Evolutionary conservation across 2,329 filamentous ascomycete species (phyloP).

Genomic region (Thelonectria discophora): DNA sequence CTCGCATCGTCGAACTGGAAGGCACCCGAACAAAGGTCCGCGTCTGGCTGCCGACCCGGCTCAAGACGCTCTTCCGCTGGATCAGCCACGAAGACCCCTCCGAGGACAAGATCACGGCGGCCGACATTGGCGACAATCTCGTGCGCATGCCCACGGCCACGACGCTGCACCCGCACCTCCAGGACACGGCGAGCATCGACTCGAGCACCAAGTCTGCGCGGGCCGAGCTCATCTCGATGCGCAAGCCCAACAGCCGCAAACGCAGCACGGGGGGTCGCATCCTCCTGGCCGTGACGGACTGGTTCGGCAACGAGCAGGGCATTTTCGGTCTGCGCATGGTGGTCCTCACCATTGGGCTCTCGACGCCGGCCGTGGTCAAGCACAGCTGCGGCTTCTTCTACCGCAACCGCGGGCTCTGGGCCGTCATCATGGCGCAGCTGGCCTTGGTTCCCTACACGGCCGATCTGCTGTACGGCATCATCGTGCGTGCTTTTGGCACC

Average conservation of each 20-base stretch:
- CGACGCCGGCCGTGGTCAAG: conserved; percentile 12
- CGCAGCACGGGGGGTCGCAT: conserved; percentile 9
- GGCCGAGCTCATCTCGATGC: conserved; percentile 12
- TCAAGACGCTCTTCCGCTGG: conserved; percentile 17
- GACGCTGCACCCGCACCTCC: not conserved
- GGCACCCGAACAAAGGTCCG: conserved; percentile 2
- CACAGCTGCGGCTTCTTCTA: conserved; percentile 33
- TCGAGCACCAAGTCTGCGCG: conserved; percentile 4
- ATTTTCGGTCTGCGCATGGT: conserved; percentile 15
- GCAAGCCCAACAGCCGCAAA: conserved; percentile 19
- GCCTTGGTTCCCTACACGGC: conserved; percentile 33
- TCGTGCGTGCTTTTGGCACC: conserved; percentile 19
- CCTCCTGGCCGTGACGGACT: conserved; percentile 1
- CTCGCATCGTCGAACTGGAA: conserved; percentile 14
- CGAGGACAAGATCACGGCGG: conserved; percentile 12
- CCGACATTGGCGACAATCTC: conserved; percentile 18
- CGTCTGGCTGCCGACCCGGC: conserved; percentile 9
- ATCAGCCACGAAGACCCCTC: conserved; percentile 10
- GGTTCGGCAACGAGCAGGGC: conserved; percentile 16
- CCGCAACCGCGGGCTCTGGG: conserved; percentile 34
- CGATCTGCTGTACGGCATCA: conserved; percentile 28
- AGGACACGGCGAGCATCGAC: not conserved
- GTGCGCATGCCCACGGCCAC: conserved; percentile 16
- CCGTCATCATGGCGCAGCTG: conserved; percentile 36
- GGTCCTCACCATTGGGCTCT: conserved; percentile 11